phyloP scores from a whole-genome alignment of 176 grass and related monocot species.

The Eleusine indica region DNA sequence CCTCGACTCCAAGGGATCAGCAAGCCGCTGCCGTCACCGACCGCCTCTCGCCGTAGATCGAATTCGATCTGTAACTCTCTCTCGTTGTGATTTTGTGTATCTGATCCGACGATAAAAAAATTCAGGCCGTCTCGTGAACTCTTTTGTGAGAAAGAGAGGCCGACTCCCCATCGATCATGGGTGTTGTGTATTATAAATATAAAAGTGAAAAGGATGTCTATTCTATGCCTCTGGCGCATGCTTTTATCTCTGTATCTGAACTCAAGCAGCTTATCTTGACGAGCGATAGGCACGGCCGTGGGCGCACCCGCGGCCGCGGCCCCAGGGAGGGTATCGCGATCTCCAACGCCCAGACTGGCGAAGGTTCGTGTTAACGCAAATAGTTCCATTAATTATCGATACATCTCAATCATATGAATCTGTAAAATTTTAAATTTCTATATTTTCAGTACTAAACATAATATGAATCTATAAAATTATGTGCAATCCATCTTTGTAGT shows the following conservation, averaged over 20 bases:
- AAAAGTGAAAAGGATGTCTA: constrained; percentile 62
- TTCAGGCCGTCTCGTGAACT: constrained; percentile 17
- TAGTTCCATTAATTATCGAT: background rate
- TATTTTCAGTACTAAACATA: background rate
- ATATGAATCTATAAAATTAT: background rate
- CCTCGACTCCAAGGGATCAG: background rate
- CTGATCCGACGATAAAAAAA: constrained; percentile 9
- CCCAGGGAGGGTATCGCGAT: constrained; percentile 50
- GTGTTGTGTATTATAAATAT: constrained; percentile 71
- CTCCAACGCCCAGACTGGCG: constrained; percentile 52
- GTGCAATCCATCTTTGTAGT: no score
- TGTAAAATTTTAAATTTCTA: background rate
- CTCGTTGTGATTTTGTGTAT: constrained; percentile 33
- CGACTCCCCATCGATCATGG: constrained; percentile 38
- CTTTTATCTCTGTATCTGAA: constrained; percentile 47
- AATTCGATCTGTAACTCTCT: constrained; percentile 29
- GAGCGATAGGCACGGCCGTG: constrained; percentile 35
- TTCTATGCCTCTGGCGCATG: constrained; percentile 45
- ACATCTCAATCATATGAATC: background rate
- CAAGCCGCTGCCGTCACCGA: background rate
- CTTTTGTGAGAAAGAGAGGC: constrained; percentile 22
- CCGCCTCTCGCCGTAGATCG: constrained; percentile 24
- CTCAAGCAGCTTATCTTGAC: constrained; percentile 59
- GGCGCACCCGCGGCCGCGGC: constrained; percentile 46
- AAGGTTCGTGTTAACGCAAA: constrained; percentile 54